A percentile compares a stretch with the other conserved stretches of the same genome.
These are phyloP conservation scores for Sutorius australiensis DNA, from an alignment of 768 basidiomycete species.

Conservation along the genomic window DNA sequence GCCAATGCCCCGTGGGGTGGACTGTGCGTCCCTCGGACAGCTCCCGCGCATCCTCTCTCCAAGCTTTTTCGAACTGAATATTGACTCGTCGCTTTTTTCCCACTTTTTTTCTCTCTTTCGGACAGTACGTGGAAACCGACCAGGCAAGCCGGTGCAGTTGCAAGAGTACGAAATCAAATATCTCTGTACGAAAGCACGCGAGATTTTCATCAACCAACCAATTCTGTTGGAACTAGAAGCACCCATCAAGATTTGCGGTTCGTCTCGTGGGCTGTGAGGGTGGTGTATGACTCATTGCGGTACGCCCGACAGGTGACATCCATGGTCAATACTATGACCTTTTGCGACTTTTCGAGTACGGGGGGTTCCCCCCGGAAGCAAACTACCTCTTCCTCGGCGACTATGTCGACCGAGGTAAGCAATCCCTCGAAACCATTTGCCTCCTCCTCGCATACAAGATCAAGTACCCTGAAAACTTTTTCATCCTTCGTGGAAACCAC, in stretches of 20 bases:
- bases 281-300: slow-evolving; percentile 21
- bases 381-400: slow-evolving; percentile 99
- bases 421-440: slow-evolving; percentile 99
- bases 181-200: slow-evolving; percentile 96
- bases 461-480: slow-evolving; percentile 99
- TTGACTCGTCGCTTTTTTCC: slow-evolving; percentile 17
- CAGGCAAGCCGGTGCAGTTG: slow-evolving; percentile 96
- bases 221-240: slow-evolving; percentile 97
- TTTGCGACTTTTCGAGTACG: slow-evolving; percentile 96
- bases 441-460: slow-evolving; percentile 99
- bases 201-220: slow-evolving; percentile 99
- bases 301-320: slow-evolving; percentile 73
- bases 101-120: slow-evolving; percentile 16
- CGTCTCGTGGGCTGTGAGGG: slow-evolving; percentile 27
- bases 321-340: slow-evolving; percentile 99
- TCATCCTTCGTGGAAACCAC: slow-evolving; percentile 97
- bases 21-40: neutral
- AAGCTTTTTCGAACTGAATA: slow-evolving; percentile 3
- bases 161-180: slow-evolving; percentile 99
- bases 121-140: slow-evolving; percentile 94
- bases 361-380: slow-evolving; percentile 98
- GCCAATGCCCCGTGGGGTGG: slow-evolving; percentile 4
- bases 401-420: slow-evolving; percentile 99
- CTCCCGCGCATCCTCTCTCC: neutral
- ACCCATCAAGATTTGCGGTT: slow-evolving; percentile 99